Conservation (phyloP, 1,284 basidiomycete species). For the Omphalotus olearius region DNA sequence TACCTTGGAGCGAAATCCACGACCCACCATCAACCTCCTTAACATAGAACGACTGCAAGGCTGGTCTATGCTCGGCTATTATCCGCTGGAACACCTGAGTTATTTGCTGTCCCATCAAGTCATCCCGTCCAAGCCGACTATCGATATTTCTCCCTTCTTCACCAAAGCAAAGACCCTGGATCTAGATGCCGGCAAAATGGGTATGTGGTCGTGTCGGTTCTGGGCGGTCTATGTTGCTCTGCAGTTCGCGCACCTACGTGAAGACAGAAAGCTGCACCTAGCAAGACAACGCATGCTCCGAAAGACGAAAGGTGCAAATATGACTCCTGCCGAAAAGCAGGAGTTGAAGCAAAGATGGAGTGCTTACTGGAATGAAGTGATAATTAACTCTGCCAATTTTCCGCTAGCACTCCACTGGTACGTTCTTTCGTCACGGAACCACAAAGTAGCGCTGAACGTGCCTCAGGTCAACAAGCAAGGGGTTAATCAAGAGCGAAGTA, state of each 20-base stretch:
- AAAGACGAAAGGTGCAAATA: conserved; percentile 50
- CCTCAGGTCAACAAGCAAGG: conserved; percentile 64
- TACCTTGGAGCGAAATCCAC: conserved; percentile 62
- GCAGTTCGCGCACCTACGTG: conserved; percentile 66
- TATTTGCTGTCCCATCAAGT: conserved; percentile 66
- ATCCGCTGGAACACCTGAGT: conserved; percentile 76
- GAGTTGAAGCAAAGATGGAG: conserved; percentile 61
- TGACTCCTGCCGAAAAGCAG: conserved; percentile 45
- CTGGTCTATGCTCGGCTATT: conserved; percentile 81
- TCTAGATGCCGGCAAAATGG: conserved; percentile 44
- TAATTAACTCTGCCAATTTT: conserved; percentile 73
- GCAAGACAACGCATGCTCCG: conserved; percentile 50
- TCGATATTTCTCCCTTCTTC: conserved; percentile 37
- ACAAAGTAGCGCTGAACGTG: conserved; percentile 1
- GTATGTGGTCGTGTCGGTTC: conserved; percentile 69
- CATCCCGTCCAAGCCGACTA: conserved; percentile 48
- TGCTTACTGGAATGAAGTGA: conserved; percentile 68
- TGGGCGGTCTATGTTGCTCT: conserved; percentile 75
- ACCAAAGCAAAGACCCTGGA: conserved; percentile 36
- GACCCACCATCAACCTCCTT: conserved; percentile 62
- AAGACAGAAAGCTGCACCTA: conserved; percentile 58
- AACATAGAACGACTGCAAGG: conserved; percentile 80
- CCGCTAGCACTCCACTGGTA: conserved; percentile 84
- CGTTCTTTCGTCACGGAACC: conserved; percentile 20
- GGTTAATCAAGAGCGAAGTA: conserved; percentile 64